Evolutionary conservation across 441 rosid species (phyloP).

Genomic region (Omphalea diandra): DNA sequence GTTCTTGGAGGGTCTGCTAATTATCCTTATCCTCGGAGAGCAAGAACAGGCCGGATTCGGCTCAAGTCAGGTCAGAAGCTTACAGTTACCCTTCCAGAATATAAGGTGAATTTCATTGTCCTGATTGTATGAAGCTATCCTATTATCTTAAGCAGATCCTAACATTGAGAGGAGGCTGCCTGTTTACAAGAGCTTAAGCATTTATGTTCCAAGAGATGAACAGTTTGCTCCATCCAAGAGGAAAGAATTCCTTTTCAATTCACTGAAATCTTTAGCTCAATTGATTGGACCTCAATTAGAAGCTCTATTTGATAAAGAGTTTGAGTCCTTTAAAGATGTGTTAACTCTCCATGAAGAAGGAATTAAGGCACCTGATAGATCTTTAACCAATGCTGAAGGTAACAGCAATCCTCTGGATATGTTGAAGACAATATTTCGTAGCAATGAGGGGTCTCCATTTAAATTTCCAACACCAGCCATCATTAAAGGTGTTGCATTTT

Average conservation of each 20-base stretch:
- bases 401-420: slow-evolving; percentile 50
- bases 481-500: slow-evolving; percentile 44
- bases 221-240: slow-evolving; percentile 61
- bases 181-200: slow-evolving; percentile 43
- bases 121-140: neutral
- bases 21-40: slow-evolving; percentile 82
- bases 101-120: too few species aligned
- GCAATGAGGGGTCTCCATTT: slow-evolving; percentile 42
- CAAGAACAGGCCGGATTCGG: slow-evolving; percentile 59
- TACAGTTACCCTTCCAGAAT: neutral
- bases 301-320: slow-evolving; percentile 44
- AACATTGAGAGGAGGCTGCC: slow-evolving; percentile 56
- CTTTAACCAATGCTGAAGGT: slow-evolving; percentile 27
- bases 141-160: slow-evolving; percentile 40
- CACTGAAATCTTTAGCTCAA: slow-evolving; percentile 49
- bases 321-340: slow-evolving; percentile 51
- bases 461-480: slow-evolving; percentile 61
- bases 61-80: slow-evolving; percentile 34
- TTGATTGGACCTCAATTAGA: slow-evolving; percentile 48
- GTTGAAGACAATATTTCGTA: slow-evolving; percentile 47
- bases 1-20: slow-evolving; percentile 65
- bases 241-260: slow-evolving; percentile 56
- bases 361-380: slow-evolving; percentile 39
- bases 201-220: slow-evolving; percentile 78
- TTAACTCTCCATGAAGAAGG: slow-evolving; percentile 53